Base-by-base conservation (phyloP, 305 asterid species). In the Fraxinus paxiana region DNA sequence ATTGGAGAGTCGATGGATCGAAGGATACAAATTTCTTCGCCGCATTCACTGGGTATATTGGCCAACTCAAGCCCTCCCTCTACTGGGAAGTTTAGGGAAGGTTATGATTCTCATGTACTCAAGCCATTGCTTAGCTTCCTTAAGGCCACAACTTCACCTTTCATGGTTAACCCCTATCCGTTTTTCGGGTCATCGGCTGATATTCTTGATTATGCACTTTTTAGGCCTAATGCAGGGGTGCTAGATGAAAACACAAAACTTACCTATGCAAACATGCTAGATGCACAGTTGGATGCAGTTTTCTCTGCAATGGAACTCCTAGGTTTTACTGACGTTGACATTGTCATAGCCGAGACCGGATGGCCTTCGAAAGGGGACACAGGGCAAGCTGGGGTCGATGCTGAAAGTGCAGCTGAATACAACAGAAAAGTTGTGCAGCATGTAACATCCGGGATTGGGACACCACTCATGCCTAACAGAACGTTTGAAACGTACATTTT, bases 341-440 rank as follows among this genome's bases (percentile, higher is more conserved):
- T 92, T 4, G 93, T 87, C n/a, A 90, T 92, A 63, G 94, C 92
- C 0, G 97, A 92, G 81, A 92, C 96, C 0, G 97, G 97, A 4
- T 92, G 97, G 97, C 96, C 97, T 1, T 90, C 92, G 0, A 81
- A 41, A 80, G 97, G 97, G 33, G 95, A 90, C 54, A 69, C 75
- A 6, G 97, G 93, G 75, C 97, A 92, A 65, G 76, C 75, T 0
- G 97, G 93, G 30, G 92, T 85, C 28, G 93, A 92, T 54, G 54
- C 79, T 2, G 89, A 78, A 78, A 87, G 63, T 48, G 94, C 97
- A 0, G 93, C 89, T 0, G 94, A 90, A 41, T 92, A 90, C 87
- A 91, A 91, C 75, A 61, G 84, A 76, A 91, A 89, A 59, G 85
- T 91, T 15, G 82, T 89, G 85, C 84, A 79, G 74, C 95, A 90